Evolutionary conservation across 2,329 filamentous ascomycete genomes (phyloP), one percentile per base, ranked within the genome.

Genomic region (Pseudogymnoascus sp.): DNA sequence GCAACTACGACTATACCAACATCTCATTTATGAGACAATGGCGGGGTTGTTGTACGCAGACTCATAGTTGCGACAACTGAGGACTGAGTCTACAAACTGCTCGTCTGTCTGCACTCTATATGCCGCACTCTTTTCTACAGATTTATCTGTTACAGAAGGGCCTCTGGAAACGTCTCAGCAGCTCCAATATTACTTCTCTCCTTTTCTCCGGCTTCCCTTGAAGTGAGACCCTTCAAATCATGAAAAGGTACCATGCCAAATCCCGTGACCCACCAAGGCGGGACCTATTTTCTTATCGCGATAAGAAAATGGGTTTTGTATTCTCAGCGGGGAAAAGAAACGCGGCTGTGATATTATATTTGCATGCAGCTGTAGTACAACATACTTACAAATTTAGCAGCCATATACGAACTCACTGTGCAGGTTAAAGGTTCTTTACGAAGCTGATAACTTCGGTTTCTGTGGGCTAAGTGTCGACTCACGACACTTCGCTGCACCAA

Each of bases 301-400:
- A 55, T 55, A 55, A 55, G 45, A 55, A 55, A 48, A 48, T 48
- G 42, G 21, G 42, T 9, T 48, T 48, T 55, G 27, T 55, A 55
- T 52, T 52, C 45, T 52, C 45, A 12, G 45, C 27, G 45, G 45
- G 45, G 27, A 52, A 52, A 18, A 52, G 45, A 52, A 52, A 52
- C 27, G 45, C 45, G 27, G n/a, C n/a, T 31, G 45, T 31, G 45
- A 52, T 55, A 55, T 55, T 55, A 31, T 55, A 55, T 55, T 55
- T 31, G 27, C 45, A 55, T 18, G 45, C n/a, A 8, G 27, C 27
- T 18, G 27, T 55, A 55, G 31, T 8, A 10, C 40, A 10, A 21
- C 40, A 31, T 33, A 31, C 27, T 15, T 31, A 10, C 45, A 27
- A 31, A 18, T 31, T 31, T 55, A 55, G 18, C 45, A 5, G 45